Evolutionary conservation across 768 basidiomycete species (phyloP), one percentile per base, ranked within the genome.

Genomic region (Kwoniella sp.): DNA sequence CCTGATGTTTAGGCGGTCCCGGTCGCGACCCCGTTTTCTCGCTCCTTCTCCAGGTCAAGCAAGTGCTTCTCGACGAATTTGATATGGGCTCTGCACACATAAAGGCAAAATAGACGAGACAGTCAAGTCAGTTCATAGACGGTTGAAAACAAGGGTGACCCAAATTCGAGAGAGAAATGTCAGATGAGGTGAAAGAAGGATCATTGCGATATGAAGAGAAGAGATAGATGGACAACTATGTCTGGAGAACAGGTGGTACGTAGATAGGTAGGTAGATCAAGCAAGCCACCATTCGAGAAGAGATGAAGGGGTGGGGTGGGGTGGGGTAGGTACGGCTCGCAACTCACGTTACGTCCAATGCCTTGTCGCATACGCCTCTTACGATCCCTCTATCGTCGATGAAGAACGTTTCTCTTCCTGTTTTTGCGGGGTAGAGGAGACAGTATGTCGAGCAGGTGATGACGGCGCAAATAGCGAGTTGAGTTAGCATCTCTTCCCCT

Each of bases 51-150:
- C 12, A 65, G 15, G 17, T 59, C 62, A 28, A 37, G 30, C 41
- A 91, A 82, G 83, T 87, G 87, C 74, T 87, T 87, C 41, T 85
- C 84, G 7, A 90, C 88, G 71, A 91, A 91, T 76, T 87, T 88
- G 29, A 84, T 81, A 69, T 92, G 91, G 0, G 86, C 88, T 29
- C 82, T 84, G 74, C 50, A n/a, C 11, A 45, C n/a, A 17, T 28
- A 15, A 45, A 11, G n/a, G 8, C 31, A 8, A 56, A 17, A 0
- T 22, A 17, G 8, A 48, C 25, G 5, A 58, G 17, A 1, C 17
- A 20, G 28, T 29, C n/a, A 26, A 47, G 25, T 31, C 9, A n/a
- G 23, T n/a, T n/a, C n/a, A n/a, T n/a, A n/a, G n/a, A n/a, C n/a
- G n/a, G n/a, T n/a, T n/a, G n/a, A n/a, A n/a, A n/a, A n/a, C n/a